Base-by-base conservation (phyloP, 305 asterid genomes). In the Solanum hybrid region DNA sequence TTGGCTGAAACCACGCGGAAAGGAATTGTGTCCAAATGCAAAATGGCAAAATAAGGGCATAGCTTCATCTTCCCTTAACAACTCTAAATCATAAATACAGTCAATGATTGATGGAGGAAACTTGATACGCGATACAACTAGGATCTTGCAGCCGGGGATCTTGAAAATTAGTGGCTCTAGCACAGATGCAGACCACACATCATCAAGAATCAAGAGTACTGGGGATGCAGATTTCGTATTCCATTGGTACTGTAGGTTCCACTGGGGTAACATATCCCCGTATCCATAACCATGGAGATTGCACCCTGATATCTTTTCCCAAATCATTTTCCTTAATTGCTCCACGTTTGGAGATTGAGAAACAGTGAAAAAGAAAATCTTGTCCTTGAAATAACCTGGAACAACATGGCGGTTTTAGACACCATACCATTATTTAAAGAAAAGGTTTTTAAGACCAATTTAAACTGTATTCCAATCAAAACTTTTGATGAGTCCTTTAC, bases 311-410 rank as follows among this genome's bases (percentile, higher is more conserved):
- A 97, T 88, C 95, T 92, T 93, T 91, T 90, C 91, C 95, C 95
- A 92, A 78, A 97, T 94, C 69, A 81, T 90, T 22, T 91, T 89
- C 92, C 91, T 94, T 93, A 97, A 79, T 82, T 95, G 96, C 92
- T 97, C 99, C 90, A 95, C 93, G 72, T 94, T 95, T 40, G 99
- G 98, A 73, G 99, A 97, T 90, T 97, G 99, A 79, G 99, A 96
- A 22, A 96, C 98, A 3, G 97, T 97, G 17, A 97, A 93, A 88
- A 94, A 95, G 92, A 94, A 92, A 19, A 97, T 93, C 89, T 90
- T 93, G 91, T 92, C 88, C 29, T 90, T 93, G 94, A 95, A 96
- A 91, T 94, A 91, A 89, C 94, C 99, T 97, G 96, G 27, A 92
- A 91, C 60, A 79, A 64, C 40, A 86, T 66, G 75, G 86, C 42